phyloP scores from a whole-genome alignment of 495 filamentous ascomycete genomes.

The Neurospora sp. region DNA sequence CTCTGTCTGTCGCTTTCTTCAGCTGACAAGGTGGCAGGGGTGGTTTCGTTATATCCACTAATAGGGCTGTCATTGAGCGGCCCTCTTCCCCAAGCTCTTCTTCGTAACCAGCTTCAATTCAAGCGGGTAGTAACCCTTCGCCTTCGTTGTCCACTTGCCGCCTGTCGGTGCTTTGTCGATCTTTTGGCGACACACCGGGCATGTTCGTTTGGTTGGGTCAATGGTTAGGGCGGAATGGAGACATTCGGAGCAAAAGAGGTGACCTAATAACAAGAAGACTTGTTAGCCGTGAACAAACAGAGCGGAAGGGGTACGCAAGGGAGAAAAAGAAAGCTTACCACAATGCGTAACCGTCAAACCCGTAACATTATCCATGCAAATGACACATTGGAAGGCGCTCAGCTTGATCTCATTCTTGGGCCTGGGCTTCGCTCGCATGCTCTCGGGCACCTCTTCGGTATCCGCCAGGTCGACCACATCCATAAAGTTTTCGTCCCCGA shows the following conservation, averaged over 20 bases:
- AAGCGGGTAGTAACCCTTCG: slow-evolving; percentile 43
- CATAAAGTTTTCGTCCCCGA: slow-evolving; percentile 2
- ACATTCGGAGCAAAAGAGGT: slow-evolving; percentile 78
- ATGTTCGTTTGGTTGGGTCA: slow-evolving; percentile 35
- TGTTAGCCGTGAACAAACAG: background rate
- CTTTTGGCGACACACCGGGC: slow-evolving; percentile 45
- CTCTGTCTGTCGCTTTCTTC: background rate
- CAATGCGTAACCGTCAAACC: slow-evolving; percentile 71
- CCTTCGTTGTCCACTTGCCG: slow-evolving; percentile 23
- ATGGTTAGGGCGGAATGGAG: slow-evolving; percentile 65
- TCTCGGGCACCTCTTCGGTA: slow-evolving; percentile 46
- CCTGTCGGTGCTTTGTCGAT: slow-evolving; percentile 40
- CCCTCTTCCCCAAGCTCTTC: slow-evolving; percentile 35
- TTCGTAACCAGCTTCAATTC: slow-evolving; percentile 51
- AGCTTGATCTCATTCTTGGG: slow-evolving; percentile 44
- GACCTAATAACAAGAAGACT: slow-evolving; percentile 39
- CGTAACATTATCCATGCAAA: slow-evolving; percentile 73
- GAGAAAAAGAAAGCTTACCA: slow-evolving; percentile 46
- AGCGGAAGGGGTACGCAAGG: background rate
- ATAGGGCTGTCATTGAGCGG: slow-evolving; percentile 2
- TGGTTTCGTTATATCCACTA: background rate
- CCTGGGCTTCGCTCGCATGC: slow-evolving; percentile 35
- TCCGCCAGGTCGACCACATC: slow-evolving; percentile 49
- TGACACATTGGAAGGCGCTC: slow-evolving; percentile 58
- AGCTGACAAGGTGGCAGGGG: background rate